Conservation (phyloP, 805 yeast species). For the Priceomyces carsonii region DNA sequence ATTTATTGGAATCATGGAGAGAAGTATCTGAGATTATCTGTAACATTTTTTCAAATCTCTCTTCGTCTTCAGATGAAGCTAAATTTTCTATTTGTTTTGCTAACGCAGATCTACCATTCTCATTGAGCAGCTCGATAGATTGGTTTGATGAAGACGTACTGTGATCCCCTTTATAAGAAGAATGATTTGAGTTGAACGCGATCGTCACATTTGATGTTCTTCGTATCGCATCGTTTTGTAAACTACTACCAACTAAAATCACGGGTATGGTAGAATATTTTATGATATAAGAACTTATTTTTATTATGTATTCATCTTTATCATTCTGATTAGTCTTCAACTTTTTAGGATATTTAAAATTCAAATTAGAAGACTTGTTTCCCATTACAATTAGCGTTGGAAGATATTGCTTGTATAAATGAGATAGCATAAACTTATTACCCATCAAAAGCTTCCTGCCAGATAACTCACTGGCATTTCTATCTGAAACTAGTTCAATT, state of each 20-base stretch:
- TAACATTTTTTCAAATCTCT: slow-evolving; percentile 24
- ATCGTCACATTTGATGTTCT: slow-evolving; percentile 1
- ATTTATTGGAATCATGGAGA: slow-evolving; percentile 24
- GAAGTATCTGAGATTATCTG: slow-evolving; percentile 27
- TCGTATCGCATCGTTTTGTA: slow-evolving; percentile 1
- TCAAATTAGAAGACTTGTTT: slow-evolving; percentile 39
- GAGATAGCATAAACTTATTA: slow-evolving; percentile 35
- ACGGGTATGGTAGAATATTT: slow-evolving; percentile 43
- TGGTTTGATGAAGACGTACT: too few relatives aligned
- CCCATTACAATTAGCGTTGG: slow-evolving; percentile 41
- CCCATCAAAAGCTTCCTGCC: slow-evolving; percentile 16
- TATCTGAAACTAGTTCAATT: slow-evolving; percentile 36
- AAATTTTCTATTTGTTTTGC: not conserved
- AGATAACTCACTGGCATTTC: slow-evolving; percentile 6
- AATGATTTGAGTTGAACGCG: slow-evolving; percentile 2
- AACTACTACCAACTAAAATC: slow-evolving; percentile 32
- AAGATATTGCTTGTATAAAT: slow-evolving; percentile 41
- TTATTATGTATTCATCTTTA: slow-evolving; percentile 29
- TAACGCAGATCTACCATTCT: not conserved
- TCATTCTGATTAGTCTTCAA: slow-evolving; percentile 13
- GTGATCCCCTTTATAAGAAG: too few relatives aligned
- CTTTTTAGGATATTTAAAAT: slow-evolving; percentile 42
- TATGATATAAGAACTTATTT: slow-evolving; percentile 37
- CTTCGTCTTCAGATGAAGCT: slow-evolving; percentile 1
- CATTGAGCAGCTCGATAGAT: not conserved